Evolutionary conservation across 805 yeast species (phyloP).

Genomic region (Barnettozyma siamensis): DNA sequence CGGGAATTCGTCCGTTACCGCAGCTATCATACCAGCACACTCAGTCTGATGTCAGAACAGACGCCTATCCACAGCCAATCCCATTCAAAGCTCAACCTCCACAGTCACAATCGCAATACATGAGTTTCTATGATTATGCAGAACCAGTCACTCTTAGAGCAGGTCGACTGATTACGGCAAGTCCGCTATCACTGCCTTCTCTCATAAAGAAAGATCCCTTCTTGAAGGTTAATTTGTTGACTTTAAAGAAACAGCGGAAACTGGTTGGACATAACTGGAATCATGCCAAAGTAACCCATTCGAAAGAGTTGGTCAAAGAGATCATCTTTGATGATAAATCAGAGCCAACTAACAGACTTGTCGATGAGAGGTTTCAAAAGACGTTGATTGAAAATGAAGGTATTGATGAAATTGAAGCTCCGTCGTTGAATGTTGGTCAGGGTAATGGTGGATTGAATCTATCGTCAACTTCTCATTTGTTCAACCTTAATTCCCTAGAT

Average conservation of each 20-base stretch:
- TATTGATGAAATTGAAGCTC: conserved; percentile 27
- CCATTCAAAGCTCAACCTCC: background rate
- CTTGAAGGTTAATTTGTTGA: conserved; percentile 20
- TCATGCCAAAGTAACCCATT: background rate
- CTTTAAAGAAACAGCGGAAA: conserved; percentile 26
- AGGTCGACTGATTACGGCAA: conserved; percentile 28
- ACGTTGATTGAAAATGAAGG: conserved; percentile 34
- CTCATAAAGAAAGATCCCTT: conserved; percentile 28
- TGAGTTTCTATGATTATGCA: conserved; percentile 27
- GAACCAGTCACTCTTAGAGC: conserved; percentile 27
- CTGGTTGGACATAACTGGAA: conserved; percentile 7
- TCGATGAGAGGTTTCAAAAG: conserved; percentile 27
- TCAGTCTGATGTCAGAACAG: background rate
- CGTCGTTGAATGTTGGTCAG: conserved; percentile 3
- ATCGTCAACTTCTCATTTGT: conserved; percentile 12
- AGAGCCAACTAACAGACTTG: conserved; percentile 8
- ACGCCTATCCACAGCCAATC: too few species aligned
- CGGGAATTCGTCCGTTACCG: too few species aligned
- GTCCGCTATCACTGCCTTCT: conserved; percentile 28
- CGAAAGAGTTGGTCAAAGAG: conserved; percentile 17
- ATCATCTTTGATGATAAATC: conserved; percentile 18
- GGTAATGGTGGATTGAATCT: conserved; percentile 2
- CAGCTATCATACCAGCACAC: background rate
- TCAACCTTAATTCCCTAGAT: conserved; percentile 8
- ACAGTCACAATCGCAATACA: conserved; percentile 4